These are phyloP conservation scores for Pseudocercospora fijiensis DNA, from an alignment of 2,329 filamentous ascomycete genomes.

Conservation along the genomic window DNA sequence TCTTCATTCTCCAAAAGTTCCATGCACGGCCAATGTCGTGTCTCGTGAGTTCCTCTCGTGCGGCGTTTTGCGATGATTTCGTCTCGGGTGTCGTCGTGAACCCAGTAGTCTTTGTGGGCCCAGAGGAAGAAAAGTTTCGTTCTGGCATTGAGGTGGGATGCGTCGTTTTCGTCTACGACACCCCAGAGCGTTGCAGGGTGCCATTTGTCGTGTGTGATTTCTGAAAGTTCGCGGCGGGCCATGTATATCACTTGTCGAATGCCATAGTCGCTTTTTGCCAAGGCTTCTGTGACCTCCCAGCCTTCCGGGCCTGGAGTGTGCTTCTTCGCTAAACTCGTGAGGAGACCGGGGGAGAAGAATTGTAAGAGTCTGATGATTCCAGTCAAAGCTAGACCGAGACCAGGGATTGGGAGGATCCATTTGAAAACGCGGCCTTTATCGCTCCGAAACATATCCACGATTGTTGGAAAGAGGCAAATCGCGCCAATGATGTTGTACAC, in stretches of 20 bases:
- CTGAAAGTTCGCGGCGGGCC: constrained; percentile 58
- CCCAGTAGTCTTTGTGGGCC: constrained; percentile 61
- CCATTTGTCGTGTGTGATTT: constrained; percentile 58
- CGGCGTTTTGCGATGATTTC: constrained; percentile 50
- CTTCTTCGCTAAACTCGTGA: constrained; percentile 32
- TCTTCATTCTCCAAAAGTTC: constrained; percentile 53
- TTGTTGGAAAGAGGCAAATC: constrained; percentile 49
- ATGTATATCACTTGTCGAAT: constrained; percentile 59
- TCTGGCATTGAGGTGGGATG: constrained; percentile 30
- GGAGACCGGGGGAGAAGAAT: constrained; percentile 30
- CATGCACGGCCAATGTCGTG: constrained; percentile 49
- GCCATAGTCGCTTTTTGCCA: constrained; percentile 51
- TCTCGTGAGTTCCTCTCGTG: constrained; percentile 32
- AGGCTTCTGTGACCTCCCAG: constrained; percentile 50
- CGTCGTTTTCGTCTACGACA: constrained; percentile 26
- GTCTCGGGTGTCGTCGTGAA: constrained; percentile 58
- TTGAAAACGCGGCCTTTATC: constrained; percentile 39
- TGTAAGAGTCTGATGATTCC: background rate
- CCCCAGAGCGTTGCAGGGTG: constrained; percentile 63
- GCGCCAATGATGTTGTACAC: constrained; percentile 30
- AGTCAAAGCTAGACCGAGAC: background rate
- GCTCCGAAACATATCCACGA: constrained; percentile 49
- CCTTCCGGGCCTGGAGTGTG: constrained; percentile 34
- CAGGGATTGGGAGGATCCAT: constrained; percentile 6
- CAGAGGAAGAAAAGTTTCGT: constrained; percentile 59